Base-by-base conservation (phyloP, 495 filamentous ascomycete genomes). In the Letharia columbiana region DNA sequence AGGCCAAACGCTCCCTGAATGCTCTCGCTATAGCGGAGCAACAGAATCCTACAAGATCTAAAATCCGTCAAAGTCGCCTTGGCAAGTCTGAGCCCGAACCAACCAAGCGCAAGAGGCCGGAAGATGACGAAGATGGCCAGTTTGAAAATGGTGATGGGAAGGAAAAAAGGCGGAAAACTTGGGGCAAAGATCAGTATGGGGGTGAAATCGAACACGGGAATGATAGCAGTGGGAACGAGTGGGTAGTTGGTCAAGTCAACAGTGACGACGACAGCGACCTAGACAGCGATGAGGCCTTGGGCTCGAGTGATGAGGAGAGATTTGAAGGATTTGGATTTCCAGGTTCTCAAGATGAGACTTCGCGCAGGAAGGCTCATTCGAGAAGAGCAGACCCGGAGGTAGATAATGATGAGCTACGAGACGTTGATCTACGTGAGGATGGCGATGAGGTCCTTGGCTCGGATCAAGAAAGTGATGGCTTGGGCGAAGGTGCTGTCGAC, bases 251-350 rank as follows among this genome's bases (percentile, higher is more conserved):
- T 59, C 82, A 89, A 66, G 86, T 87, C 23, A 86, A 82, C 60
- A 89, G 81, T 65, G 88, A 91, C 65, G 84, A 94, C 62, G 91
- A 93, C 67, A 88, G 84, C 40, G 91, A 95, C 67, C 78, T 98
- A 60, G 91, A 98, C 73, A 91, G 88, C 68, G 93, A 97, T 66
- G 93, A 96, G 73, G 93, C 93, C 42, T 89, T 97, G 80, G 93
- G 92, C 12, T 87, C 87, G 66, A 92, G 90, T 69, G 91, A 96
- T 71, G 86, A 92, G 74, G 91, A 96, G 71, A 78, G 80, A 67
- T 94, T 94, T 70, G 87, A 89, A 50, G 86, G 84, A 11, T 93
- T 84, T 75, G 79, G 83, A 4, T 96, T 96, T 71, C 78, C 85
- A 4, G 89, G 87, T 52, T 89, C 84, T 69, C 85, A 76, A 64